Evolutionary conservation across 78 protist genomes (phyloP).

Genomic region (Bodo saltans): DNA sequence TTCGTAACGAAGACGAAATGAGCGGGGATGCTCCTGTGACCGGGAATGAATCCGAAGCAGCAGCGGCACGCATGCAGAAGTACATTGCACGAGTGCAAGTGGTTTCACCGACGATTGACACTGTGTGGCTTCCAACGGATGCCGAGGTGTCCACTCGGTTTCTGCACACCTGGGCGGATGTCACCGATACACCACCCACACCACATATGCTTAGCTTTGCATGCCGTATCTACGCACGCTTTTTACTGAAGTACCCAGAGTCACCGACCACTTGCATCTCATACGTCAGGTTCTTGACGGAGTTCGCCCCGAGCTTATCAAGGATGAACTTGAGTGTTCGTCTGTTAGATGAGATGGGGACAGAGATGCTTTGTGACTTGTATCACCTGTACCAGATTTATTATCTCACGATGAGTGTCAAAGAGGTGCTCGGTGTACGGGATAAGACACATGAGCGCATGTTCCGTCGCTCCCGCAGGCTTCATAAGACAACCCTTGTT

Average conservation of each 20-base stretch:
- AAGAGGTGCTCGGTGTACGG: neutral
- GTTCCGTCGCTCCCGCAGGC: neutral
- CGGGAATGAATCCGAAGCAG: neutral
- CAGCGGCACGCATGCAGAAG: no score
- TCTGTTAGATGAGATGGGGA: neutral
- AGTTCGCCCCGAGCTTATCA: neutral
- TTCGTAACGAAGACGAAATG: neutral
- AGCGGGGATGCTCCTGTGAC: neutral
- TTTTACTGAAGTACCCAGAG: neutral
- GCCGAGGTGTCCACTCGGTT: neutral
- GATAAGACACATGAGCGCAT: neutral
- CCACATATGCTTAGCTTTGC: neutral
- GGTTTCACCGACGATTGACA: neutral
- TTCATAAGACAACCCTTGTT: neutral
- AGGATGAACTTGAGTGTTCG: neutral
- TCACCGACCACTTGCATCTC: neutral
- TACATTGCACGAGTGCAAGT: neutral
- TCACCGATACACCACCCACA: neutral
- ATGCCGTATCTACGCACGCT: neutral
- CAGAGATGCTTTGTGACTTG: neutral
- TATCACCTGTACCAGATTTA: neutral
- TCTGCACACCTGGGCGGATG: neutral
- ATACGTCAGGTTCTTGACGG: neutral
- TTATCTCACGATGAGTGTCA: neutral
- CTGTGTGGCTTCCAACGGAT: neutral